phyloP scores from a whole-genome alignment of 306 rosid genomes.

The Albizia julibrissin region DNA sequence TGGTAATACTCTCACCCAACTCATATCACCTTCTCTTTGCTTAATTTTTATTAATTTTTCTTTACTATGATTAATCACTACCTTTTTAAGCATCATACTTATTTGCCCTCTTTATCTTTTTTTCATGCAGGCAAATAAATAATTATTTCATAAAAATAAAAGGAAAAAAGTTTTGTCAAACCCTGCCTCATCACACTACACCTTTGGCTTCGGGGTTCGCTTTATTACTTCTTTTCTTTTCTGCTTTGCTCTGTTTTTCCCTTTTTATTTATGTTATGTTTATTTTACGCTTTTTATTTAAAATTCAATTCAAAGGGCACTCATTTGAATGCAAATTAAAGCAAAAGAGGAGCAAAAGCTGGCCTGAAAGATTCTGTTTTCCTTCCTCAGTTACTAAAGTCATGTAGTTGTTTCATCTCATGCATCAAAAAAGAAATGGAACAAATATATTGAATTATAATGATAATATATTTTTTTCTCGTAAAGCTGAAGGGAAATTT shows the following conservation, averaged over 20 bases:
- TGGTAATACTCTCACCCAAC: slow-evolving; percentile 36
- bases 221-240: not conserved
- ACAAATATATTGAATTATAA: not conserved
- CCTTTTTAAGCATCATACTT: slow-evolving; percentile 1
- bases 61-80: not conserved
- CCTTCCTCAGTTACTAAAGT: slow-evolving; percentile 43
- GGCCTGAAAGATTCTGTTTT: slow-evolving; percentile 41
- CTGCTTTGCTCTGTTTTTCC: not conserved
- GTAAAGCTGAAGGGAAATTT: slow-evolving; percentile 26
- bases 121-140: slow-evolving; percentile 69
- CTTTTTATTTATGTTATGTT: not conserved
- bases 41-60: not conserved
- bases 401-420: slow-evolving; percentile 32
- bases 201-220: not conserved
- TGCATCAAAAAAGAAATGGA: slow-evolving; percentile 23
- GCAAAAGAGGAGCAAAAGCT: not conserved
- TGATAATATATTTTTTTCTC: slow-evolving; percentile 35
- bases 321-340: slow-evolving; percentile 20
- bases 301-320: slow-evolving; percentile 23
- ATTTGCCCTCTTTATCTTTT: slow-evolving; percentile 1
- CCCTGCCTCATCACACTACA: slow-evolving; percentile 13
- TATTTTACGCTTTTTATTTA: slow-evolving; percentile 24
- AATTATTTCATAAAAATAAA: not conserved
- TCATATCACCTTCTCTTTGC: not conserved
- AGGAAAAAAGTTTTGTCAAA: not conserved